A percentile compares a stretch with the other conserved stretches of the same genome.
Evolutionary conservation across 768 basidiomycete genomes (phyloP).

Genomic region (Mycena crocata): DNA sequence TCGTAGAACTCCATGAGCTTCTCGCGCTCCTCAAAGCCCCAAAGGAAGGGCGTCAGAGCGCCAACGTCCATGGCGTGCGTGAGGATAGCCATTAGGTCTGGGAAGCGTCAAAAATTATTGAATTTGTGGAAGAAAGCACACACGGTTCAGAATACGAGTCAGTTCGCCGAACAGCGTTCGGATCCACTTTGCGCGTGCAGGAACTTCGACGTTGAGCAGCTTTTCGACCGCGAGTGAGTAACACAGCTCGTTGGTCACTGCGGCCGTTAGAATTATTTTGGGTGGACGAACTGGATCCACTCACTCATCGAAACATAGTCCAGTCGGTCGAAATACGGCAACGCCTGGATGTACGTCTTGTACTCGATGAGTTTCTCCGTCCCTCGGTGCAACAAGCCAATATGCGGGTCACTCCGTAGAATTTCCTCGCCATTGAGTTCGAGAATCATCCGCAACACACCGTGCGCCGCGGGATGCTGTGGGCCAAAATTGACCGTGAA

Average conservation of each 20-base stretch:
- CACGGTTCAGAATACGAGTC: slow-evolving; percentile 94
- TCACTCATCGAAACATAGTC: slow-evolving; percentile 99
- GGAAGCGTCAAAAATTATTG: background rate
- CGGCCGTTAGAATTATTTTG: background rate
- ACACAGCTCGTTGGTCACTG: slow-evolving; percentile 99
- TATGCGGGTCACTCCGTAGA: slow-evolving; percentile 91
- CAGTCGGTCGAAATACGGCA: slow-evolving; percentile 98
- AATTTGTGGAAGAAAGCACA: slow-evolving; percentile 38
- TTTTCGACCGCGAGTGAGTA: slow-evolving; percentile 99
- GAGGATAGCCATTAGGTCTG: slow-evolving; percentile 96
- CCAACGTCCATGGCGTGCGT: slow-evolving; percentile 98
- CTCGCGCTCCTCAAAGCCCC: slow-evolving; percentile 99
- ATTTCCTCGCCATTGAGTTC: slow-evolving; percentile 98
- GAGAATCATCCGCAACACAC: slow-evolving; percentile 96
- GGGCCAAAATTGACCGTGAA: slow-evolving; percentile 88
- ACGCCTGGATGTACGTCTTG: slow-evolving; percentile 97
- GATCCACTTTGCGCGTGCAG: slow-evolving; percentile 98
- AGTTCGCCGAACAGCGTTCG: slow-evolving; percentile 97
- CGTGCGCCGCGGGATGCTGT: slow-evolving; percentile 98
- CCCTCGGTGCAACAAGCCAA: slow-evolving; percentile 95
- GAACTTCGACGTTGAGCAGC: slow-evolving; percentile 95
- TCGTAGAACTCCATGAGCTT: slow-evolving; percentile 99
- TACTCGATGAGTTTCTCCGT: slow-evolving; percentile 99
- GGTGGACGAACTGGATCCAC: slow-evolving; percentile 45
- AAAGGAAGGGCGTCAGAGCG: slow-evolving; percentile 97